Conservation (phyloP, 192 early-diverging fungal genomes). For the Coemansia interrupta region DNA sequence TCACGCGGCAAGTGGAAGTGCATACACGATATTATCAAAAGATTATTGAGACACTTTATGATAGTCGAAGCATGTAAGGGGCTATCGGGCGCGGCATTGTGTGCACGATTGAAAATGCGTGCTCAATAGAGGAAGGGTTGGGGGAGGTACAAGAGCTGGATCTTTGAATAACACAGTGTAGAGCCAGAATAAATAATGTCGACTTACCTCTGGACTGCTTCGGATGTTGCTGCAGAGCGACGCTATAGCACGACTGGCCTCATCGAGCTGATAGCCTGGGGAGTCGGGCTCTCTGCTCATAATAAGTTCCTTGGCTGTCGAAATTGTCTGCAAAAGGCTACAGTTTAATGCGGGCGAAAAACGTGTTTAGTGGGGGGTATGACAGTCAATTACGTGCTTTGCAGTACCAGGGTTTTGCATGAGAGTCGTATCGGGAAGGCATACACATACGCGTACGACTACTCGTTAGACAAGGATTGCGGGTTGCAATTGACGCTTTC, state of each 20-base stretch:
- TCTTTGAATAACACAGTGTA: background rate
- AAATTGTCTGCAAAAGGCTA: slow-evolving; percentile 18
- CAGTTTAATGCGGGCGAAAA: background rate
- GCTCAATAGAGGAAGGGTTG: background rate
- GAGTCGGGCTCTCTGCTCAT: slow-evolving; percentile 39
- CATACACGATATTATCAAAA: too few relatives aligned
- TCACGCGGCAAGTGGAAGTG: background rate
- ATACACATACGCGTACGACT: background rate
- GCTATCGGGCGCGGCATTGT: too few relatives aligned
- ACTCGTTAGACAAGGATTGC: background rate
- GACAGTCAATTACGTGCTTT: background rate
- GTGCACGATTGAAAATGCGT: too few relatives aligned
- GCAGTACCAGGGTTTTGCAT: background rate
- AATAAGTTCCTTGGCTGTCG: slow-evolving; percentile 7
- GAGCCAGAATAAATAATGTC: background rate
- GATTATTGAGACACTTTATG: too few relatives aligned
- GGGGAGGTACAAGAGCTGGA: background rate
- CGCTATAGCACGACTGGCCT: slow-evolving; percentile 36
- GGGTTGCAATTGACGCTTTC: background rate
- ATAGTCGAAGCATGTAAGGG: too few relatives aligned
- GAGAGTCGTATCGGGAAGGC: background rate
- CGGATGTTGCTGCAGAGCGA: slow-evolving; percentile 35
- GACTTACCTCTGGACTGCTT: slow-evolving; percentile 29
- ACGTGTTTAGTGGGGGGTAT: background rate
- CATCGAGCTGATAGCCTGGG: slow-evolving; percentile 39